Evolutionary conservation across 106 monocot genomes (phyloP).

Genomic region (Dendrobium nobile): DNA sequence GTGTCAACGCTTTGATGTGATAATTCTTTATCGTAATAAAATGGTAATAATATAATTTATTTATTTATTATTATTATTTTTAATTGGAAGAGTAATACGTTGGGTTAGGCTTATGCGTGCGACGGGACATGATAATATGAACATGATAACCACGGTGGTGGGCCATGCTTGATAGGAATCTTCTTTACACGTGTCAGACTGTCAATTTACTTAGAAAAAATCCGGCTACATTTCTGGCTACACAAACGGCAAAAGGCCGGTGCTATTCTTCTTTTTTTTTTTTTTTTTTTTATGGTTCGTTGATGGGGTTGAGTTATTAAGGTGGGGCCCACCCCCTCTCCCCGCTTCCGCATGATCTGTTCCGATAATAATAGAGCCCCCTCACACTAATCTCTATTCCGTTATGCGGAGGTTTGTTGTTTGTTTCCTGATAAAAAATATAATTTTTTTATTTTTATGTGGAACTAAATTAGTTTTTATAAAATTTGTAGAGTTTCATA

Average conservation of each 20-base stretch:
- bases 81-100: neutral
- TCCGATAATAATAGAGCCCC: neutral
- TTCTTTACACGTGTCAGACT: neutral
- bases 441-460: too few species aligned
- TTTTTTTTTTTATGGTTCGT: neutral
- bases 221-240: neutral
- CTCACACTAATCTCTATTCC: neutral
- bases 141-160: neutral
- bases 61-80: neutral
- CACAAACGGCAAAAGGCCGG: neutral
- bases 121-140: slow-evolving; percentile 2
- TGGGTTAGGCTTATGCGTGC: neutral
- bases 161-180: neutral
- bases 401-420: too few species aligned
- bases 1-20: too few species aligned
- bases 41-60: neutral
- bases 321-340: neutral
- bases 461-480: too few species aligned
- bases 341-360: neutral
- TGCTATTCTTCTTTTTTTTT: neutral
- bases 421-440: too few species aligned
- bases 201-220: neutral
- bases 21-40: too few species aligned
- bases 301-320: too few species aligned
- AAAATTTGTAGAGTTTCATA: too few species aligned